A percentile compares a stretch with the other conserved stretches of the same genome.
Evolutionary conservation across 352 stramenopile species (phyloP).

Genomic region (Paralagenidium karlingii): DNA sequence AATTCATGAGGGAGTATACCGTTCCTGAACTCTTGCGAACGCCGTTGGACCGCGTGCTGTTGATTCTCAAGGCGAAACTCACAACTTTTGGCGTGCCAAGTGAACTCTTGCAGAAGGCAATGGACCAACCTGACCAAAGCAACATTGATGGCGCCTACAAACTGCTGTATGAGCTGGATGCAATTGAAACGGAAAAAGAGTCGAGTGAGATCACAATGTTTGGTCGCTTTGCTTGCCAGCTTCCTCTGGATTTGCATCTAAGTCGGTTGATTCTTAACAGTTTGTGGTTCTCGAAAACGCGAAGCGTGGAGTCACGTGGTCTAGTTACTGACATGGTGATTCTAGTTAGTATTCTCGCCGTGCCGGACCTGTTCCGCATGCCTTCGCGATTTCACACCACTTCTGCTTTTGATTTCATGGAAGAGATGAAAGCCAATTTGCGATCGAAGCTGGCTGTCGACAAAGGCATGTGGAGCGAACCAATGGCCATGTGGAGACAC

Average conservation of each 20-base stretch:
- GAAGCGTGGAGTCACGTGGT: too few relatives aligned
- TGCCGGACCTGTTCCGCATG: conserved; percentile 59
- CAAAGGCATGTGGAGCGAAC: conserved; percentile 56
- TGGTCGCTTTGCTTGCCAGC: conserved; percentile 61
- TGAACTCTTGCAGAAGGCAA: conserved; percentile 41
- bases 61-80: conserved; percentile 65
- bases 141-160: conserved; percentile 75
- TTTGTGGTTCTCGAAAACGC: too few relatives aligned
- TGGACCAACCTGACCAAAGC: conserved; percentile 49
- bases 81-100: conserved; percentile 58
- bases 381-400: conserved; percentile 69
- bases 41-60: conserved; percentile 63
- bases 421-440: conserved; percentile 68
- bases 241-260: conserved; percentile 63
- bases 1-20: conserved; percentile 69
- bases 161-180: conserved; percentile 46
- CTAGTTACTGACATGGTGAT: conserved; percentile 30
- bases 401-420: conserved; percentile 44
- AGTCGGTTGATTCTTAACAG: conserved; percentile 15
- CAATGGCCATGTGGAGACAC: conserved; percentile 54
- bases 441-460: conserved; percentile 57
- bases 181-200: conserved; percentile 46
- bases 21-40: conserved; percentile 74
- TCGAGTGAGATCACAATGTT: conserved; percentile 55
- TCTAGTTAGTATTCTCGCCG: conserved; percentile 44